A percentile compares a stretch with the other conserved stretches of the same genome.
These are phyloP conservation scores for Rhizomucor pusillus DNA, from an alignment of 371 early-diverging fungal species.

Conservation along the genomic window DNA sequence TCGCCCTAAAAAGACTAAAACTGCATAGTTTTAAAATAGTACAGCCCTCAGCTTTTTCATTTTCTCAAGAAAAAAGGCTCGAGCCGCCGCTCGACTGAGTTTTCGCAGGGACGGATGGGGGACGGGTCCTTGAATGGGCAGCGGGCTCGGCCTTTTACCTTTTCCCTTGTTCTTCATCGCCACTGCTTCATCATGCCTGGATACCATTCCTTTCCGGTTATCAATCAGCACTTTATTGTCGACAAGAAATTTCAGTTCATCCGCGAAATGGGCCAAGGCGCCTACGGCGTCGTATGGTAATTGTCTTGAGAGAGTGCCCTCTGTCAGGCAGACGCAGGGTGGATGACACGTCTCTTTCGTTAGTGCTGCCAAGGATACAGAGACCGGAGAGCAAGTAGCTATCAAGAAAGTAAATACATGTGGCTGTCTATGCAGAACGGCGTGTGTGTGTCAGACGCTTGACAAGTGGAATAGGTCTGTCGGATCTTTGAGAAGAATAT, in stretches of 20 bases:
- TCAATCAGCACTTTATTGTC: constrained; percentile 69
- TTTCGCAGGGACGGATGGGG: too few species aligned
- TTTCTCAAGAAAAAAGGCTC: too few species aligned
- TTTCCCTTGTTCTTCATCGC: constrained; percentile 10
- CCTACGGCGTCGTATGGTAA: constrained; percentile 64
- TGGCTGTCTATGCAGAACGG: neutral
- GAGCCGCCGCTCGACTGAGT: too few species aligned
- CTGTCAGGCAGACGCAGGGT: too few species aligned
- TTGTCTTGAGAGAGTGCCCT: neutral
- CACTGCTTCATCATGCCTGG: constrained; percentile 29
- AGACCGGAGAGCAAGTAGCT: constrained; percentile 84
- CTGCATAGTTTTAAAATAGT: too few species aligned
- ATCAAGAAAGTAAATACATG: constrained; percentile 82
- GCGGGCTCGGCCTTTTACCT: constrained; percentile 2
- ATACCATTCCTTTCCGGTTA: constrained; percentile 64
- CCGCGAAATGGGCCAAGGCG: constrained; percentile 90
- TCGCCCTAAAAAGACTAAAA: too few species aligned
- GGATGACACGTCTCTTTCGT: neutral
- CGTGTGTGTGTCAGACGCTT: too few species aligned
- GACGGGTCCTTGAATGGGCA: too few species aligned
- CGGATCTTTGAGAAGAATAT: constrained; percentile 78
- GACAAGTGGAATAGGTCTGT: constrained; percentile 43
- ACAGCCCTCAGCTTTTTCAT: too few species aligned
- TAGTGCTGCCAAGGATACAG: constrained; percentile 78
- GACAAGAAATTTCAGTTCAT: constrained; percentile 78